phyloP scores from a whole-genome alignment of 371 early-diverging fungal genomes.

The Rhizopus sp. region DNA sequence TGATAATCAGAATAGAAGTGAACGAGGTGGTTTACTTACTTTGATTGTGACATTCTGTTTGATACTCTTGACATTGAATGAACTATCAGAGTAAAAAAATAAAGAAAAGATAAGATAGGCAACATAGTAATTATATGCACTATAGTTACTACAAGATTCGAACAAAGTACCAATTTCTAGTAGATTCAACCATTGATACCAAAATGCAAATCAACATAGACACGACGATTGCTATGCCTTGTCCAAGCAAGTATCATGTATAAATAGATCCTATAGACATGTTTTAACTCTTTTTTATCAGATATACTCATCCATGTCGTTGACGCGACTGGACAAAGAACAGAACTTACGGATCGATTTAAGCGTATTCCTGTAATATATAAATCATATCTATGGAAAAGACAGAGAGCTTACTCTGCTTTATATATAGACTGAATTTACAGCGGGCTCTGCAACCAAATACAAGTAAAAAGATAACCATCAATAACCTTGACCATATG shows the following conservation, averaged over 20 bases:
- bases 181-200: conserved; percentile 69
- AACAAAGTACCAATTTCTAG: conserved; percentile 77
- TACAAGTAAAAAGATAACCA: conserved; percentile 22
- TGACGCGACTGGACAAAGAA: conserved; percentile 50
- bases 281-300: conserved; percentile 8
- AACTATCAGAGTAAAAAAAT: conserved; percentile 67
- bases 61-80: conserved; percentile 63
- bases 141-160: conserved; percentile 51
- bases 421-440: conserved; percentile 46
- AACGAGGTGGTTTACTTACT: conserved; percentile 82
- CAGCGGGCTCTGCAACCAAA: conserved; percentile 38
- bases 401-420: not conserved
- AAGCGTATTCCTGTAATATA: conserved; percentile 47
- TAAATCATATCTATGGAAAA: conserved; percentile 2
- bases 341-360: conserved; percentile 43
- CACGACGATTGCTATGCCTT: conserved; percentile 88
- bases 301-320: conserved; percentile 45
- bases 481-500: not conserved
- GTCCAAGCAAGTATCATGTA: conserved; percentile 56
- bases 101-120: not conserved
- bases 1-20: conserved; percentile 73
- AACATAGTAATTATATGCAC: not conserved
- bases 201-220: conserved; percentile 85
- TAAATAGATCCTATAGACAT: not conserved
- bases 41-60: conserved; percentile 69